Evolutionary conservation across 371 early-diverging fungal genomes (phyloP), one percentile per base, ranked within the genome.

Genomic region (Saksenaea vasiformis): DNA sequence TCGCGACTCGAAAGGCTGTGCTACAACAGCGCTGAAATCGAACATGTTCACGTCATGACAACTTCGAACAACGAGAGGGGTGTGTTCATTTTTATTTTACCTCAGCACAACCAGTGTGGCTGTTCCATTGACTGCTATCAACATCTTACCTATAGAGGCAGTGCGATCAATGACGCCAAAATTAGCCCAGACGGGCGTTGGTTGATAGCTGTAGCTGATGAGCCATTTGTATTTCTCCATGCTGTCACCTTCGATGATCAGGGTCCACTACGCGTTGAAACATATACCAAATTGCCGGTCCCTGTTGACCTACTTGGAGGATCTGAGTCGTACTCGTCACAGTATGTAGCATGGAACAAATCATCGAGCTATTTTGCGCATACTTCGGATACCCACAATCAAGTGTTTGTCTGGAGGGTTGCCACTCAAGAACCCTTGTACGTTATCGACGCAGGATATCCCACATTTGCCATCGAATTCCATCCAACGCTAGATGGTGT

Each of bases 331-430:
- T 70, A 76, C 24, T 73, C 72, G 1, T 83, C 85, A 10, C 87
- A 86, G 56, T 80, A 86, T 41, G 73, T 86, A 22, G 65, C 83
- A 10, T 86, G 87, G 87, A 86, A 78, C 37, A 65, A 68, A 28
- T 79, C 80, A 3, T 83, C 83, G 19, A 66, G 71, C 5, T 77
- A 73, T 56, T 84, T 86, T 71, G 87, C 85, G 8, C 87, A 86
- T 54, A 78, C 87, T 0, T 86, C 87, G 0, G 87, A 86, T 64
- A 70, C 77, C 8, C 76, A 75, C 35, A 47, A 66, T 13, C 61
- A 65, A 15, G 83, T 86, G 3, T 54, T 83, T 39, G 77, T 86
- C n/a, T 86, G 87, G 87, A 72, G 73, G 5, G 69, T 80, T 2
- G 58, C 66, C 17, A 78, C 84, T 37, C 67, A 71, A 58, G 71